Evolutionary conservation across 2,329 filamentous ascomycete genomes (phyloP), one percentile per base, ranked within the genome.

Genomic region (Cordyceps militaris): DNA sequence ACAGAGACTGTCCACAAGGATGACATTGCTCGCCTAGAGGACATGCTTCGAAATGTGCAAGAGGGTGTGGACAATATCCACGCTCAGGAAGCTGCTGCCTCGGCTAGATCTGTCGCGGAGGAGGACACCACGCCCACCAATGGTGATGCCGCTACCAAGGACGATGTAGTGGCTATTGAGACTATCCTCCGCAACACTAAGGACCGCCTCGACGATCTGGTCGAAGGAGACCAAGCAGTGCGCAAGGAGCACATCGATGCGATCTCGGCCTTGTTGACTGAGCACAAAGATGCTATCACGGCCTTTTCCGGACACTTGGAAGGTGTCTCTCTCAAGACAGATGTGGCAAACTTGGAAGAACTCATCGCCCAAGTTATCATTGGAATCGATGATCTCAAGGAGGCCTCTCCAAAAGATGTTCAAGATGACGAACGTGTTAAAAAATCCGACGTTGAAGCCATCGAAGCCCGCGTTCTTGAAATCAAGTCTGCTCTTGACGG

Each of bases 171-270:
- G 61, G 91, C 91, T 11, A 92, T 97, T 59, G 93, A 97, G 71
- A 95, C 88, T 0, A 85, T 97, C 50, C 79, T 97, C 13, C 85
- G 88, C 43, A 96, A 96, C 69, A 92, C 91, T 32, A 97, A 97
- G 69, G 85, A 87, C 5, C 89, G 89, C 48, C 76, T 97, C 10
- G 93, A 97, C 59, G 91, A 96, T 59, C 70, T 84, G 21, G 82
- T 96, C 51, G 82, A 92, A 52, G 81, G 84, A 3, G 87, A 91
- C 34, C 84, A 88, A 58, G 76, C 84, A 2, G 84, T 91, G 10
- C 79, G 79, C 57, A 86, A 85, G 64, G 83, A 86, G 34, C 82
- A 87, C 55, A 71, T 87, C 26, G 83, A 87, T 61, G 76, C 80
- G 1, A 77, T 93, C 3, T 89, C 94, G 65, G 70, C 74, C 6